Percentiles rank a stretch among this genome's conserved stretches.
Conservation (phyloP, 306 rosid species). For the Heteromeles arbutifolia region DNA sequence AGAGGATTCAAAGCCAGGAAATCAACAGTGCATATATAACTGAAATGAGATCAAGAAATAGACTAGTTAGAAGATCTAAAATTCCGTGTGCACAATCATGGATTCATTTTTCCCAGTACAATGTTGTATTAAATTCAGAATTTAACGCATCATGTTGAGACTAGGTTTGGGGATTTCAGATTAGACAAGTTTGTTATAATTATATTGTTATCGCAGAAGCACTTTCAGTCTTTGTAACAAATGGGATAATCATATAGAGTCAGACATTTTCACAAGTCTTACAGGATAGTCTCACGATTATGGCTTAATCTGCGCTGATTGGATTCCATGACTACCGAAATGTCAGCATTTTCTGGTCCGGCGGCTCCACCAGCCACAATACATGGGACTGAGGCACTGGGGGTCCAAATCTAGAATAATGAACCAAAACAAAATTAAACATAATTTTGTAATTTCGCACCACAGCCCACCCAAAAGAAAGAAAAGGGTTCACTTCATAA, state of each 20-base stretch:
- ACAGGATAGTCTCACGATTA: slow-evolving; percentile 66
- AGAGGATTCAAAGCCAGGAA: background rate
- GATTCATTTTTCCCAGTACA: background rate
- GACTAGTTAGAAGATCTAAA: background rate
- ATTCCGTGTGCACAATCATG: background rate
- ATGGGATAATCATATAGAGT: background rate
- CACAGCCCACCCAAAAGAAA: background rate
- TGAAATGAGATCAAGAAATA: background rate
- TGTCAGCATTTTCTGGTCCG: slow-evolving; percentile 67
- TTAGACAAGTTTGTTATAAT: background rate
- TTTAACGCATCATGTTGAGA: background rate
- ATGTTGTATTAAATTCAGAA: background rate
- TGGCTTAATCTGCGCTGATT: slow-evolving; percentile 72
- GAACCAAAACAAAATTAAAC: slow-evolving; percentile 24
- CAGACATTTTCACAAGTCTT: slow-evolving; percentile 31
- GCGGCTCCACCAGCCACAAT: slow-evolving; percentile 67
- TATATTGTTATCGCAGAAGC: background rate
- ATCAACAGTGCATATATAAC: background rate
- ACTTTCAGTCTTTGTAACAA: background rate
- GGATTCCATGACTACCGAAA: slow-evolving; percentile 56
- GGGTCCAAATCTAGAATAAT: slow-evolving; percentile 77
- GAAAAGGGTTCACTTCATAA: slow-evolving; percentile 6
- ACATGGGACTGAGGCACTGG: slow-evolving; percentile 68
- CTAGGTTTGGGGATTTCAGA: background rate
- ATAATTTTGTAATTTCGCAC: slow-evolving; percentile 10